Percentiles rank a stretch among this genome's conserved stretches.
These are phyloP conservation scores for Aspergillus sp. DNA, from an alignment of 2,329 filamentous ascomycete genomes.

Conservation along the genomic window DNA sequence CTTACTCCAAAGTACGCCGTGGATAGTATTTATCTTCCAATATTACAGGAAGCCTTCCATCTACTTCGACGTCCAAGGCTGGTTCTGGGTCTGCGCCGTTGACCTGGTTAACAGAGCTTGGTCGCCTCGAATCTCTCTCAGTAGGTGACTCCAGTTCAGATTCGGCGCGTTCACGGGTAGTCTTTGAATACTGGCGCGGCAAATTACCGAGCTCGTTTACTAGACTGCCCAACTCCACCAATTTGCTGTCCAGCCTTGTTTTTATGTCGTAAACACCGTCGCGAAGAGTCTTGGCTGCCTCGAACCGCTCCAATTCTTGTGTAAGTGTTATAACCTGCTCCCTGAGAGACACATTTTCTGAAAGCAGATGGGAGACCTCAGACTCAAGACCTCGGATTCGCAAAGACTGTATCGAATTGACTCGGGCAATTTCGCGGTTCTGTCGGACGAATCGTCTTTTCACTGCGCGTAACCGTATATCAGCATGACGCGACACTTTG, in stretches of 20 bases:
- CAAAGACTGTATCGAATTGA: slow-evolving; percentile 67
- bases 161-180: slow-evolving; percentile 23
- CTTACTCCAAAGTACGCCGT: slow-evolving; percentile 60
- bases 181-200: slow-evolving; percentile 36
- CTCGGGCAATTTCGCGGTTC: slow-evolving; percentile 68
- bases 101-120: slow-evolving; percentile 20
- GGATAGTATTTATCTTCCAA: slow-evolving; percentile 64
- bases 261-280: slow-evolving; percentile 59
- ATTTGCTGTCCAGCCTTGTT: slow-evolving; percentile 58
- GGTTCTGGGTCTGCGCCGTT: slow-evolving; percentile 23
- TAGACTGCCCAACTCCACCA: slow-evolving; percentile 59
- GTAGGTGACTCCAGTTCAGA: neutral
- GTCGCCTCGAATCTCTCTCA: slow-evolving; percentile 18
- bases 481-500: neutral
- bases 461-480: slow-evolving; percentile 45
- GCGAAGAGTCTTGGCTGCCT: slow-evolving; percentile 48
- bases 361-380: slow-evolving; percentile 63
- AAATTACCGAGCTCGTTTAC: slow-evolving; percentile 58
- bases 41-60: slow-evolving; percentile 60
- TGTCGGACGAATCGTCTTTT: slow-evolving; percentile 68
- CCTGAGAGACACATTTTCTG: slow-evolving; percentile 64
- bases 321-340: slow-evolving; percentile 63
- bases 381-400: slow-evolving; percentile 66
- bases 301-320: slow-evolving; percentile 56
- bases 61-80: slow-evolving; percentile 29